Evolutionary conservation across 495 filamentous ascomycete genomes (phyloP).

Genomic region (Aspergillus bertholletiae): DNA sequence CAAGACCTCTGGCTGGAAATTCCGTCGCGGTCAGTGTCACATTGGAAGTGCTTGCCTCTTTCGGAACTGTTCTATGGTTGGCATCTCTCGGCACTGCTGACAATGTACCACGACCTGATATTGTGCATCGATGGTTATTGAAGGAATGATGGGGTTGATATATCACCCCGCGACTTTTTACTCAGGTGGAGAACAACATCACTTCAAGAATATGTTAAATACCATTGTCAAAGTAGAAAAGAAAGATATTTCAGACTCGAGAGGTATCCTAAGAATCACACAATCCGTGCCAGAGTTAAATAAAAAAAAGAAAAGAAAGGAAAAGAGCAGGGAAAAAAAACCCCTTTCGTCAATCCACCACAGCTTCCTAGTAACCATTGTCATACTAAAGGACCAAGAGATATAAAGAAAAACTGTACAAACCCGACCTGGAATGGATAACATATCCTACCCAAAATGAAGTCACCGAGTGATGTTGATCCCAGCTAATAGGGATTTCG

Average conservation of each 20-base stretch:
- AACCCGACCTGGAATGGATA: not conserved
- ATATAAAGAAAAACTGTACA: conserved; percentile 2
- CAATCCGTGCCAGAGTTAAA: not conserved
- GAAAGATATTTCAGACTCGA: not conserved
- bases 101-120: not conserved
- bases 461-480: not conserved
- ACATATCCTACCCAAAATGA: not conserved
- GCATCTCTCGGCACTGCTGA: not conserved
- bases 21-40: not conserved
- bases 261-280: not conserved
- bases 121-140: not conserved
- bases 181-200: not conserved
- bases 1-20: not conserved
- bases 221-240: not conserved
- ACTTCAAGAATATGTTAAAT: not conserved
- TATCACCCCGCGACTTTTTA: not conserved
- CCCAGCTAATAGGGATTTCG: not conserved
- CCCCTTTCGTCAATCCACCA: not conserved
- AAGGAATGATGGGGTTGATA: no score
- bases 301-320: not conserved
- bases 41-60: not conserved
- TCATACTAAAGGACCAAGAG: not conserved
- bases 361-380: not conserved
- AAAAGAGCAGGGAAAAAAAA: not conserved
- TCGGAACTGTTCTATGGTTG: no score